Conservation (phyloP, 148 eudicot species). For the Drosera capensis region DNA sequence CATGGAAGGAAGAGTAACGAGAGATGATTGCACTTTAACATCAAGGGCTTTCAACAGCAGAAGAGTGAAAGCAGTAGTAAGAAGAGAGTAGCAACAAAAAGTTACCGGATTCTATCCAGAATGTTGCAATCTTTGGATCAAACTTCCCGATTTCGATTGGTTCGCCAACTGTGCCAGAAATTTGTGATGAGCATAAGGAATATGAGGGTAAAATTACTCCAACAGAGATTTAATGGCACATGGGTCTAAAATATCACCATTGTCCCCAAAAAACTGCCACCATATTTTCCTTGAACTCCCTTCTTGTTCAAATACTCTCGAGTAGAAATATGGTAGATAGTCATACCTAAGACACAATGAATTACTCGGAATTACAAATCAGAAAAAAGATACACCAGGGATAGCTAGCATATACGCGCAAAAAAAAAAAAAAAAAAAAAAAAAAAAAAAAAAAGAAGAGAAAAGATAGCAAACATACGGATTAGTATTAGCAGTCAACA, state of each 20-base stretch:
- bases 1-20: too few species aligned
- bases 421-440: too few species aligned
- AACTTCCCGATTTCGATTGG: slow-evolving; percentile 78
- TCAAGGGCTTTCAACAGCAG: too few species aligned
- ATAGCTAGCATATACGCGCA: too few species aligned
- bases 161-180: slow-evolving; percentile 68
- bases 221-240: too few species aligned
- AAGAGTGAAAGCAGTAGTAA: not conserved
- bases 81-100: not conserved
- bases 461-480: slow-evolving; percentile 24
- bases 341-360: slow-evolving; percentile 39
- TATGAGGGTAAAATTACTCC: too few species aligned
- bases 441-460: too few species aligned
- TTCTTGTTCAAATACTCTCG: slow-evolving; percentile 92
- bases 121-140: slow-evolving; percentile 91
- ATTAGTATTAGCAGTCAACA: slow-evolving; percentile 57
- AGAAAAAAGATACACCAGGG: not conserved
- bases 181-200: too few species aligned
- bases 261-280: slow-evolving; percentile 99
- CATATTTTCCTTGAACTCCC: slow-evolving; percentile 94
- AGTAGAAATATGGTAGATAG: slow-evolving; percentile 89
- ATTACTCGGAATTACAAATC: not conserved
- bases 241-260: slow-evolving; percentile 28
- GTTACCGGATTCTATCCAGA: slow-evolving; percentile 93
- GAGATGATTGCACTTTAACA: too few species aligned